These are phyloP conservation scores for Globisporangium cylindrosporum DNA, from an alignment of 352 stramenopile species.

Conservation along the genomic window DNA sequence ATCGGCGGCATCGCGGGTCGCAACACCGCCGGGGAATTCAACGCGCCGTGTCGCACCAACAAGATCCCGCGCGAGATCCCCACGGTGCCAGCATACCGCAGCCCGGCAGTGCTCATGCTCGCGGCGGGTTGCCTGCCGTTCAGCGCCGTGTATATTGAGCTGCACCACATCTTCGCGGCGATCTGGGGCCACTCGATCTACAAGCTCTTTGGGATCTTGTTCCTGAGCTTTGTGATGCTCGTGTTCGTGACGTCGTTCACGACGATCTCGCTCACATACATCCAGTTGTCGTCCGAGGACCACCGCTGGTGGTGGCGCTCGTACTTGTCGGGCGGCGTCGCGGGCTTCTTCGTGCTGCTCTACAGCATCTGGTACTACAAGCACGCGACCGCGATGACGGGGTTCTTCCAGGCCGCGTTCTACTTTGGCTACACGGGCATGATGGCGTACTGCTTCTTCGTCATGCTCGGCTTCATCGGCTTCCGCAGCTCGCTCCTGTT, in stretches of 20 bases:
- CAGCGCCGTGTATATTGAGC: slow-evolving; percentile 97
- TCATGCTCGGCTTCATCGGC: slow-evolving; percentile 96
- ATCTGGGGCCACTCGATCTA: slow-evolving; percentile 99
- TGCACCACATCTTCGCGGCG: slow-evolving; percentile 97
- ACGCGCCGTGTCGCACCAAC: slow-evolving; percentile 94
- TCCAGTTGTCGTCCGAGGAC: slow-evolving; percentile 96
- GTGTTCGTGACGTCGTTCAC: slow-evolving; percentile 96
- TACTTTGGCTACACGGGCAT: slow-evolving; percentile 99
- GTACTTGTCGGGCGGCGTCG: slow-evolving; percentile 94
- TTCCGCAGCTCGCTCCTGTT: slow-evolving; percentile 96
- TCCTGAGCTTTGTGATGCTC: slow-evolving; percentile 95
- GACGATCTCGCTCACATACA: slow-evolving; percentile 97
- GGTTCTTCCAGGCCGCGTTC: slow-evolving; percentile 94
- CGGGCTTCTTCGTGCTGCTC: slow-evolving; percentile 93
- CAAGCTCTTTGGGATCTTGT: slow-evolving; percentile 97
- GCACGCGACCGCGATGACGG: slow-evolving; percentile 92
- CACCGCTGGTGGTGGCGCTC: slow-evolving; percentile 97
- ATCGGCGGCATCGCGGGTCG: slow-evolving; percentile 94
- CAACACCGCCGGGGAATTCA: slow-evolving; percentile 90
- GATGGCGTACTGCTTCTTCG: slow-evolving; percentile 95
- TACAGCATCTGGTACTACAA: slow-evolving; percentile 98
- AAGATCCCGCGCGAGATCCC: slow-evolving; percentile 96
- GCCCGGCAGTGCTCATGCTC: slow-evolving; percentile 83
- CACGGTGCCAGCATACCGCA: slow-evolving; percentile 86
- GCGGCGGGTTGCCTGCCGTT: slow-evolving; percentile 96